Conservation (phyloP, 208 protist genomes). For the Endotrypanum monterogeii region DNA sequence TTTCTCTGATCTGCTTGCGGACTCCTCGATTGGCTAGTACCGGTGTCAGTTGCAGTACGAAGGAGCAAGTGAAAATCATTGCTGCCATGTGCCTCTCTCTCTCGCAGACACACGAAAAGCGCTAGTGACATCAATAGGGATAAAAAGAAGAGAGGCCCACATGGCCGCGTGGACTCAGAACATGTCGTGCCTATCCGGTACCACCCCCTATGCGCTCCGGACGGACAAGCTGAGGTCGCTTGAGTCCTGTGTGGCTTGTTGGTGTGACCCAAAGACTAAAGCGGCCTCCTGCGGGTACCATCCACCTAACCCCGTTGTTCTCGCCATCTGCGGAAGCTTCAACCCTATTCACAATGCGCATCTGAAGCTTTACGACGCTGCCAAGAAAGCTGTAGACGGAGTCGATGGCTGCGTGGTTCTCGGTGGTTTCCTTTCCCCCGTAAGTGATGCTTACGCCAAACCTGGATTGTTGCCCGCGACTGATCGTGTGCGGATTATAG, state of each 20-base stretch:
- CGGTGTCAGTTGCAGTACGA: neutral
- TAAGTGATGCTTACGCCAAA: slow-evolving; percentile 80
- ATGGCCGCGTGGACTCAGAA: too few species aligned
- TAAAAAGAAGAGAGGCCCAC: neutral
- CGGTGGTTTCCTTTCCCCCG: slow-evolving; percentile 83
- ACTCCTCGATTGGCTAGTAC: neutral
- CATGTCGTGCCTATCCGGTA: neutral
- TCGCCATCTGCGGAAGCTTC: slow-evolving; percentile 77
- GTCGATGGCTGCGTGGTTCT: slow-evolving; percentile 32
- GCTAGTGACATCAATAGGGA: neutral
- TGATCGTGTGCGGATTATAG: slow-evolving; percentile 46
- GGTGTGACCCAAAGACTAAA: neutral
- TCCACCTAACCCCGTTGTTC: slow-evolving; percentile 38
- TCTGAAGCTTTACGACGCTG: slow-evolving; percentile 58
- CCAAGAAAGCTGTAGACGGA: slow-evolving; percentile 24
- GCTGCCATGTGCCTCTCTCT: too few species aligned
- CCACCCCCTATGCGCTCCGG: slow-evolving; percentile 7
- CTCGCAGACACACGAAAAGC: too few species aligned
- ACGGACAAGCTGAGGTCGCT: slow-evolving; percentile 45
- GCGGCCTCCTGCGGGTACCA: neutral
- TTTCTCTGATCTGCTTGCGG: neutral
- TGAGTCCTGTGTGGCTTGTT: neutral
- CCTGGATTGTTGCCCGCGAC: slow-evolving; percentile 44
- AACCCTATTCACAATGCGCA: slow-evolving; percentile 87
- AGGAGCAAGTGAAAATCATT: too few species aligned